phyloP scores from a whole-genome alignment of 371 early-diverging fungal genomes.

The Saksenaea oblongispora region DNA sequence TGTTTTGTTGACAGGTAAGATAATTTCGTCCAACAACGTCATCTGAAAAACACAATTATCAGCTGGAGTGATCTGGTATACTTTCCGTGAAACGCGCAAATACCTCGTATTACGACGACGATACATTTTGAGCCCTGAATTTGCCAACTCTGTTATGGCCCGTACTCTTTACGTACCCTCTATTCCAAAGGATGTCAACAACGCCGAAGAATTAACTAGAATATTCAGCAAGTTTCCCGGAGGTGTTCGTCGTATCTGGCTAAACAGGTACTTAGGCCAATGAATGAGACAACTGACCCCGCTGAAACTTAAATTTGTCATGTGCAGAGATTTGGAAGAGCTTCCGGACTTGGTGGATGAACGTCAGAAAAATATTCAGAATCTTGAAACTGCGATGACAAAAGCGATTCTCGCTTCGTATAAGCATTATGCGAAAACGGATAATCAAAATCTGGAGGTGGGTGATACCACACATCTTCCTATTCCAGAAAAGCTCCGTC shows the following conservation, averaged over 20 bases:
- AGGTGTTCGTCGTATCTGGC: slow-evolving; percentile 69
- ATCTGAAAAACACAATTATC: not conserved
- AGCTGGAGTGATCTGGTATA: slow-evolving; percentile 53
- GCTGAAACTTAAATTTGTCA: slow-evolving; percentile 3
- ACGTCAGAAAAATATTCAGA: slow-evolving; percentile 53
- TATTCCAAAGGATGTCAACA: slow-evolving; percentile 53
- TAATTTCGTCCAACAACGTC: not conserved
- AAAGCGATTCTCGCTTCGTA: slow-evolving; percentile 49
- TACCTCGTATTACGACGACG: slow-evolving; percentile 72
- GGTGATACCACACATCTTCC: slow-evolving; percentile 13
- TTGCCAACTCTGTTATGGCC: slow-evolving; percentile 61
- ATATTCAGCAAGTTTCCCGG: slow-evolving; percentile 75
- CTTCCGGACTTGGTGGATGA: slow-evolving; percentile 58
- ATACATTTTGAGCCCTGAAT: slow-evolving; percentile 59
- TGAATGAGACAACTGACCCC: not conserved
- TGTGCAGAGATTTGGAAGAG: slow-evolving; percentile 43
- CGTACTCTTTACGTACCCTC: slow-evolving; percentile 68
- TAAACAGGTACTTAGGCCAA: slow-evolving; percentile 53
- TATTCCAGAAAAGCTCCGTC: slow-evolving; percentile 57
- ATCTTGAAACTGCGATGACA: slow-evolving; percentile 56
- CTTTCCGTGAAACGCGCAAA: slow-evolving; percentile 62
- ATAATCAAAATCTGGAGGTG: slow-evolving; percentile 8
- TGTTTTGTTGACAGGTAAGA: slow-evolving; percentile 56
- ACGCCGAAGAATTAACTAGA: slow-evolving; percentile 41
- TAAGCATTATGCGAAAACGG: slow-evolving; percentile 34